Evolutionary conservation across 2,329 filamentous ascomycete species (phyloP), one percentile per base, ranked within the genome.

Genomic region (Diaporthe vaccinii): DNA sequence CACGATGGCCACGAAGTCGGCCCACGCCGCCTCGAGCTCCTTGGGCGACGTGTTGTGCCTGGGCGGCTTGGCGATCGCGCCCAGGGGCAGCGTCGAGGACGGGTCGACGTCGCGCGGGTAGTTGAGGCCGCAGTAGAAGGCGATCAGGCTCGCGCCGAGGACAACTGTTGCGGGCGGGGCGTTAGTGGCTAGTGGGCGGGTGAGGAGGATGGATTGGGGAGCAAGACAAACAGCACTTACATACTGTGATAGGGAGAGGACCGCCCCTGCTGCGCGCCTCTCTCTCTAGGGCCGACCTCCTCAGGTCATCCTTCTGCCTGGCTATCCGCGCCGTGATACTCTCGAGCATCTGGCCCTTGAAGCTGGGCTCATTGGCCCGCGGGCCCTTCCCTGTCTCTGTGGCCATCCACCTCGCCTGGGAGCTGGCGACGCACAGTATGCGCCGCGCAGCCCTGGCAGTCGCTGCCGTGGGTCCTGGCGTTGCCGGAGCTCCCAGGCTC

Each of bases 21-120:
- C 85, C 92, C 92, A 93, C 4, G 92, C 91, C 36, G 92, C 91
- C 84, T 93, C 90, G 80, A 94, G 88, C 80, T 93, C 92, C 79
- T 90, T 87, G 75, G 90, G 87, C 77, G 88, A 88, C 72, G 87
- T 87, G 79, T 92, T 90, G 83, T 93, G 90, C 78, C 84, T 84
- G 14, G 89, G 89, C n/a, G 87, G 81, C 39, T 80, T 85, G 15
- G 87, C 85, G 65, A 69, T 57, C 70, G 87, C 86, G 76, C 82
- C 82, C 10, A 93, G 87, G 36, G 91, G 90, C 3, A 91, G 83
- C 15, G 92, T 93, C 78, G 92, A 93, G 46, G 83, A 81, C 15
- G 88, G 84, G 46, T 89, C 87, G 34, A 85, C 81, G 25, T 88
- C 86, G 69, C 85, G 87, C 44, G 88, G 88, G 79, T 86, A 87